Conservation (phyloP, 345 rosid genomes). For the Anacardium occidentale region DNA sequence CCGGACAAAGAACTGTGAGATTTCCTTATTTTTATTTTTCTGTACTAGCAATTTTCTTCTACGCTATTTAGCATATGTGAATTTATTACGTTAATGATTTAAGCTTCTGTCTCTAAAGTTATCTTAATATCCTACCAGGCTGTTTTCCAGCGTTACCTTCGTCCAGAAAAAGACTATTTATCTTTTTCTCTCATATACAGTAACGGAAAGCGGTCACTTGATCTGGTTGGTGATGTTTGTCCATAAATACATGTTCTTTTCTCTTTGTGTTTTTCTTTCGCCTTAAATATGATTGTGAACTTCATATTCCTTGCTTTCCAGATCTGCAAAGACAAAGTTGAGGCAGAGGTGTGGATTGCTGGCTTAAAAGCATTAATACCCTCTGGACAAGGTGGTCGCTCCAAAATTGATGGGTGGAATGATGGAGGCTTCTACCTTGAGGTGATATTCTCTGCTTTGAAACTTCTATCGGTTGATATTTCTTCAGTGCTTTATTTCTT, state of each 20-base stretch:
- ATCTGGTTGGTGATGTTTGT: slow-evolving; percentile 70
- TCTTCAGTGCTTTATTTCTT: neutral
- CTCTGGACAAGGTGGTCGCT: slow-evolving; percentile 80
- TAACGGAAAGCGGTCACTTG: slow-evolving; percentile 80
- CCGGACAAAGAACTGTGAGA: slow-evolving; percentile 96
- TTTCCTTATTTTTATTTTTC: slow-evolving; percentile 22
- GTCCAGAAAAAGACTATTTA: slow-evolving; percentile 84
- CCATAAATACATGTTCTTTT: neutral
- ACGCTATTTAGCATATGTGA: slow-evolving; percentile 7
- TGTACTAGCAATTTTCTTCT: neutral
- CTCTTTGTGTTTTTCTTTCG: slow-evolving; percentile 7
- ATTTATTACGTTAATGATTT: neutral
- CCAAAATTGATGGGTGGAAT: slow-evolving; percentile 94
- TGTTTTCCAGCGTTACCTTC: slow-evolving; percentile 76
- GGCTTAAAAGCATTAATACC: slow-evolving; percentile 73
- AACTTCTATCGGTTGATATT: neutral
- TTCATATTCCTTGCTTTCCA: slow-evolving; percentile 31
- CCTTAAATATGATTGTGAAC: slow-evolving; percentile 16
- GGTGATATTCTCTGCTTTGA: slow-evolving; percentile 43
- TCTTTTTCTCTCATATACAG: slow-evolving; percentile 89
- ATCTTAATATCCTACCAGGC: slow-evolving; percentile 49
- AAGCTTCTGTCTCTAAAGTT: slow-evolving; percentile 3
- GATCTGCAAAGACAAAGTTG: slow-evolving; percentile 96
- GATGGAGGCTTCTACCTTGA: slow-evolving; percentile 81
- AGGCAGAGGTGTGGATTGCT: slow-evolving; percentile 91